Evolutionary conservation across 192 early-diverging fungal genomes (phyloP).

Genomic region (Coemansia sp.): DNA sequence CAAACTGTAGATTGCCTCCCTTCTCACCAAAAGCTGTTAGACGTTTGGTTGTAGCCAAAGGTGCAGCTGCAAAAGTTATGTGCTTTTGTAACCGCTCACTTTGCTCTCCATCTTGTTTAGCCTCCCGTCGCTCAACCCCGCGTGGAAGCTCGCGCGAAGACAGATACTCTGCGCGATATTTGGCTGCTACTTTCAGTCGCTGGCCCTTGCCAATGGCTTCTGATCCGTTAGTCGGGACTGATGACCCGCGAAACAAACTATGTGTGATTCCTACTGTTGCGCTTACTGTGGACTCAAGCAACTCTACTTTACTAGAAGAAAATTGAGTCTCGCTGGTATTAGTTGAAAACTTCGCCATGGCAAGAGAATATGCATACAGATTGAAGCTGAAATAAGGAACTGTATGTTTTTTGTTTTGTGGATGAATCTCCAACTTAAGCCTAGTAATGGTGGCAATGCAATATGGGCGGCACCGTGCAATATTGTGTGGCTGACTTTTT

Average conservation of each 20-base stretch:
- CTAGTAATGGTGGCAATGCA: too few species aligned
- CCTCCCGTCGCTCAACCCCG: constrained; percentile 4
- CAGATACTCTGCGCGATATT: constrained; percentile 49
- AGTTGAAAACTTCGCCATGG: not conserved
- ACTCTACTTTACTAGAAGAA: not conserved
- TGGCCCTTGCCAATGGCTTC: constrained; percentile 5
- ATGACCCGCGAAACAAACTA: constrained; percentile 26
- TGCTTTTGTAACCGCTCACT: not conserved
- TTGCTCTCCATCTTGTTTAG: not conserved
- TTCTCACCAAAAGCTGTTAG: constrained; percentile 12
- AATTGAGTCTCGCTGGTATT: not conserved
- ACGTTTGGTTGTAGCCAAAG: not conserved
- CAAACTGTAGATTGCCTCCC: not conserved
- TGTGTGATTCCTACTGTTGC: constrained; percentile 12
- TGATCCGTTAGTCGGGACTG: not conserved
- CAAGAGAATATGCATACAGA: not conserved
- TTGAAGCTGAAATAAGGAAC: not conserved
- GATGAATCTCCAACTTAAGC: too few species aligned
- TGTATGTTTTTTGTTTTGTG: too few species aligned
- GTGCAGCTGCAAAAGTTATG: not conserved
- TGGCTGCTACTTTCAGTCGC: constrained; percentile 13
- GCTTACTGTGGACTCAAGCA: not conserved
- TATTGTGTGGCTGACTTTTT: too few species aligned
- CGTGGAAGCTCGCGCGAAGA: constrained; percentile 31
- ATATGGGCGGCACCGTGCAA: too few species aligned